Percentiles rank a stretch among this genome's conserved stretches.
Conservation (phyloP, 306 rosid species). For the Castanea crenata region DNA sequence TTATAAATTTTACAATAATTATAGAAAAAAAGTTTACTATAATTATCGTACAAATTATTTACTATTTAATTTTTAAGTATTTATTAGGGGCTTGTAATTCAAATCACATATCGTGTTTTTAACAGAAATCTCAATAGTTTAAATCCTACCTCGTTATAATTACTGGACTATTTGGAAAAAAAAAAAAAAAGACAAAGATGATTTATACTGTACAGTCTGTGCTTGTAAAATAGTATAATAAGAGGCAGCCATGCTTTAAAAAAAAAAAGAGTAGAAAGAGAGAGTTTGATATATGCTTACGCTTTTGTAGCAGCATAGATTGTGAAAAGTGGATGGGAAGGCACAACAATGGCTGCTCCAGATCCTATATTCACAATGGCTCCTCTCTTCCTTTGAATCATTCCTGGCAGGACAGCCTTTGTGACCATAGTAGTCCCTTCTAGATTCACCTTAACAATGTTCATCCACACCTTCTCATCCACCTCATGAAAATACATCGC, state of each 20-base stretch:
- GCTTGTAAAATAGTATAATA: too few species aligned
- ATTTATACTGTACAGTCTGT: too few species aligned
- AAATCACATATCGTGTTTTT: too few species aligned
- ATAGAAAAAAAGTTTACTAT: too few species aligned
- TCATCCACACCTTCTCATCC: conserved; percentile 66
- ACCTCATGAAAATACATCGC: conserved; percentile 70
- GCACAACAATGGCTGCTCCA: conserved; percentile 63
- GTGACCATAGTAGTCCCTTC: conserved; percentile 60
- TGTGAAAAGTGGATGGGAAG: conserved; percentile 81
- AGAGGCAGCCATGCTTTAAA: not conserved
- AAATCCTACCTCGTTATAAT: too few species aligned
- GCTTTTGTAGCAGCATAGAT: conserved; percentile 85
- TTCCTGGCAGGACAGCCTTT: conserved; percentile 42
- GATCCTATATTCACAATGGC: conserved; percentile 73
- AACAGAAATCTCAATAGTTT: too few species aligned
- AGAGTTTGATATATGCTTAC: conserved; percentile 35
- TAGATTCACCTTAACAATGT: conserved; percentile 58
- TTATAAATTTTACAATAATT: too few species aligned
- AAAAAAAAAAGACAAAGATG: too few species aligned
- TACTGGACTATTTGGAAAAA: too few species aligned
- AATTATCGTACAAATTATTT: too few species aligned
- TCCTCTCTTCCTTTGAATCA: conserved; percentile 60
- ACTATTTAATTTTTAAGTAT: too few species aligned
- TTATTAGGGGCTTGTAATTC: too few species aligned
- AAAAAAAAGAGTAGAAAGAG: not conserved